Evolutionary conservation across 495 filamentous ascomycete species (phyloP).

Genomic region (Penicillium maclennaniae): DNA sequence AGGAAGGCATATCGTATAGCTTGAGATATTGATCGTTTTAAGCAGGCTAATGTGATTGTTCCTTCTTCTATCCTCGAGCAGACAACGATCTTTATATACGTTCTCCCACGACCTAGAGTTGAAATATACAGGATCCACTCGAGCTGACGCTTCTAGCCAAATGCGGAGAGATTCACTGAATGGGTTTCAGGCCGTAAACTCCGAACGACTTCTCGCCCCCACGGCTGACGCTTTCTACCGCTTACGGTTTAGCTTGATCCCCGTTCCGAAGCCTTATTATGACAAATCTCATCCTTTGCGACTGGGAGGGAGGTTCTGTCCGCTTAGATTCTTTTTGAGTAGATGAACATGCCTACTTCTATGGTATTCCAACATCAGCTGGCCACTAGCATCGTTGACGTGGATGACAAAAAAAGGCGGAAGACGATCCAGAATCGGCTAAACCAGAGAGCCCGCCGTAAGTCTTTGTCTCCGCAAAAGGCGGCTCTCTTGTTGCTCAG

Average conservation of each 20-base stretch:
- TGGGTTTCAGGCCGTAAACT: background rate
- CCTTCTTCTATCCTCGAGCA: background rate
- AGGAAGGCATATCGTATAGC: conserved; percentile 16
- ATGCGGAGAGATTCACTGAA: background rate
- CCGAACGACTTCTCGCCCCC: background rate
- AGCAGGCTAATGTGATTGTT: background rate
- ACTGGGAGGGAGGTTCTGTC: background rate
- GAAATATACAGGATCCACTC: background rate
- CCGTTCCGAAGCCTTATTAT: background rate
- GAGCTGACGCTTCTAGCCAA: conserved; percentile 8
- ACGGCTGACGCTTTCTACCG: conserved; percentile 5
- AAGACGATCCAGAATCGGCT: conserved; percentile 16
- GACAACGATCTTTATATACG: background rate
- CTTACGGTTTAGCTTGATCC: background rate
- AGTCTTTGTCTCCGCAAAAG: background rate
- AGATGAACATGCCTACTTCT: no score
- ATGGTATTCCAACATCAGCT: no score
- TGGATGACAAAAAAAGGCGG: conserved; percentile 4
- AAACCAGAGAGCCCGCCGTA: conserved; percentile 17
- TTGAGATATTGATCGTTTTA: background rate
- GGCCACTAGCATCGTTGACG: background rate
- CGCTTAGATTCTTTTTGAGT: no score
- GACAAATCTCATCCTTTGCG: no score
- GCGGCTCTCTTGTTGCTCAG: background rate
- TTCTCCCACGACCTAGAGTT: background rate